Evolutionary conservation across 2,329 filamentous ascomycete species (phyloP), one percentile per base, ranked within the genome.

Genomic region (Colletotrichum sp.): DNA sequence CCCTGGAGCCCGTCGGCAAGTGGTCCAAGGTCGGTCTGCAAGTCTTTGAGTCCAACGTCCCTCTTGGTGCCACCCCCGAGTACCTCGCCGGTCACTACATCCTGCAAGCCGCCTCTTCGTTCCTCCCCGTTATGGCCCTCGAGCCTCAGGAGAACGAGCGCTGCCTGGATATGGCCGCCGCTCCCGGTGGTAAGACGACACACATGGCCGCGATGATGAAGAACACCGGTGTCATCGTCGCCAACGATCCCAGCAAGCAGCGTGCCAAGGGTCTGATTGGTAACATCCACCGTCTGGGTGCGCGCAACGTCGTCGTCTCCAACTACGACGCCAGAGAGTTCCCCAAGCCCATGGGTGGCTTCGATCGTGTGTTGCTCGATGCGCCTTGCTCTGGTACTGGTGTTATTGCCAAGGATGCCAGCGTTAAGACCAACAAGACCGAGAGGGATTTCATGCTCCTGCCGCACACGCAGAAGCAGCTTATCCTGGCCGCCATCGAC

Each of bases 11-110:
- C 3, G 95, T 99, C 21, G 97, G 97, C 77, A 99, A 99, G 86
- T 99, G 97, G 97, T 97, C 95, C 80, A 99, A 99, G 88, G 96
- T 99, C 78, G 97, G 97, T 64, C 91, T 99, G 55, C 97, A 99
- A 85, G 92, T 99, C 76, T 99, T 99, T 84, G 97, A 99, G 85
- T 95, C 94, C 74, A 94, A 93, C 77, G 89, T 92, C 7, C 95
- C 96, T 4, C 91, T 98, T 2, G 96, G 96, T 90, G 97, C 97
- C 32, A 99, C 97, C 1, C 97, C 97, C 12, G 97, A 99, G 86
- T 99, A 99, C 85, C 92, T 99, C 15, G 96, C 96, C 18, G 97
- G 97, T 21, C 96, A 99, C 85, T 99, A 99, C 88, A 99, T 99
- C 80, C 91, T 99, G 15, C 97, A 99, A 88, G 97, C 97, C 1